These are phyloP conservation scores for Anisodus tanguticus DNA, from an alignment of 257 asterid species.

Conservation along the genomic window DNA sequence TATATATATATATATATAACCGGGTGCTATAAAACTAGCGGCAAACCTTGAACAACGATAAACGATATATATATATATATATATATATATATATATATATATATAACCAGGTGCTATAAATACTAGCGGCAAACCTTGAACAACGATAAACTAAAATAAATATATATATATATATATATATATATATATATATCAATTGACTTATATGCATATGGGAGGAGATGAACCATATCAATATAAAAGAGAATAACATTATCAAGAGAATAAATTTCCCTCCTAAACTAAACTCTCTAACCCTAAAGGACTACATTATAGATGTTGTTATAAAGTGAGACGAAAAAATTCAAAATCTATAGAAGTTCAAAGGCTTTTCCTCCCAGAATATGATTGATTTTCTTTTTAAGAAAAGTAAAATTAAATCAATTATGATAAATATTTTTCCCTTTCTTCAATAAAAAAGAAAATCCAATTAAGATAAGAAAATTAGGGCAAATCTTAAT, in stretches of 20 bases:
- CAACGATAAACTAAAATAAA: background rate
- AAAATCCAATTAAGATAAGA: background rate
- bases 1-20: background rate
- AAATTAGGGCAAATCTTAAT: background rate
- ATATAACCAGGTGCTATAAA: background rate
- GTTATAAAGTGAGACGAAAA: background rate
- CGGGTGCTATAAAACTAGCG: background rate
- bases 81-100: background rate
- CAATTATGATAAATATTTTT: background rate
- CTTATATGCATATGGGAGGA: background rate
- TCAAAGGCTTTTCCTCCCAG: background rate
- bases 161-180: background rate
- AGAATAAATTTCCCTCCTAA: background rate
- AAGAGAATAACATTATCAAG: background rate
- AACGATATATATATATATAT: background rate
- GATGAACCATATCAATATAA: background rate
- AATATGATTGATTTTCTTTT: background rate
- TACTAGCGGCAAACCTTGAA: background rate
- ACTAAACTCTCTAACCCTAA: background rate
- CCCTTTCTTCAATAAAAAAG: background rate
- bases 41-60: background rate
- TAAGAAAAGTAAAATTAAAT: background rate
- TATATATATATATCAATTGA: too few relatives aligned
- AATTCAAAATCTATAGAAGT: background rate
- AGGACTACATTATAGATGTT: background rate